phyloP scores from a whole-genome alignment of 345 rosid species.

The Eucalyptus polyanthemos region DNA sequence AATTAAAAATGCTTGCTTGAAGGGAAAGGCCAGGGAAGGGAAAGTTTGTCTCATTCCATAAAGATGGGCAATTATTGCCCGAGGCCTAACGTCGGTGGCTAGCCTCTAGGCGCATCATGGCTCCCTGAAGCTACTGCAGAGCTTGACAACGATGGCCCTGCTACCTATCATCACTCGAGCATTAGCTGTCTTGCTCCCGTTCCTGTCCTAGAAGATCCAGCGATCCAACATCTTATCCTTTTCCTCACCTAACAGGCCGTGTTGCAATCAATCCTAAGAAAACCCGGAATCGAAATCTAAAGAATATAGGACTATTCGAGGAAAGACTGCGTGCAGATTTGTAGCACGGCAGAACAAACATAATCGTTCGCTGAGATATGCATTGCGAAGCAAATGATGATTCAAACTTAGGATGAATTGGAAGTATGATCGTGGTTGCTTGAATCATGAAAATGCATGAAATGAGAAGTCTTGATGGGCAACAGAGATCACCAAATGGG shows the following conservation, averaged over 20 bases:
- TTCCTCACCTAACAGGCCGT: not conserved
- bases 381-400: not conserved
- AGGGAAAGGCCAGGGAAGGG: not conserved
- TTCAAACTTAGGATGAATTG: not conserved
- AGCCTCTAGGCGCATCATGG: not conserved
- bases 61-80: not conserved
- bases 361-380: not conserved
- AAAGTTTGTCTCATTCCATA: not conserved
- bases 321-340: not conserved
- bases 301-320: not conserved
- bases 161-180: not conserved
- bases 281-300: not conserved
- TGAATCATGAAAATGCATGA: not conserved
- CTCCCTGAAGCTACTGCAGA: not conserved
- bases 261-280: not conserved
- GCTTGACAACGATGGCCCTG: not conserved
- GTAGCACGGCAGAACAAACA: not conserved
- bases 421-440: not conserved
- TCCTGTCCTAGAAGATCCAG: not conserved
- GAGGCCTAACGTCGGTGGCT: not conserved
- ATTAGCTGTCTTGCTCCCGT: not conserved
- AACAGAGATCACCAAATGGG: not conserved
- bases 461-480: not conserved
- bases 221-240: not conserved
- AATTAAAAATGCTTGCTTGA: not conserved